Base-by-base conservation (phyloP, 108 stramenopile species). In the Phaeodactylum tricornutum region DNA sequence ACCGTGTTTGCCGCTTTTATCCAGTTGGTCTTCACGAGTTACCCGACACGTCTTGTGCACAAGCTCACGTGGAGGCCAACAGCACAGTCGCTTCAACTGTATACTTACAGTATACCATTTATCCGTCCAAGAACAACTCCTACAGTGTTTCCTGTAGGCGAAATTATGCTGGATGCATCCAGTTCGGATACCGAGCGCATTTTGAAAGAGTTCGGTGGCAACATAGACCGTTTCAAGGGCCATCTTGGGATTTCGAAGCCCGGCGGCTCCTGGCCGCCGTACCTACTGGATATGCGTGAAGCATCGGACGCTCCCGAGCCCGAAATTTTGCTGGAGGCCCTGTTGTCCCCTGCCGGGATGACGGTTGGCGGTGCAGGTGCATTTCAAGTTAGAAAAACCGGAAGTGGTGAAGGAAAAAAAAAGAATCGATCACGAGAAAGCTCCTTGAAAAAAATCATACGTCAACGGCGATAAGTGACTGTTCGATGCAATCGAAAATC, bases 81-180 rank as follows among this genome's bases (percentile, higher is more conserved):
- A 55, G 28, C 20, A 41, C 0, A n/a, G 44, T 2, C 12, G 9
- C 33, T 53, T 4, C 38, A 21, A 5, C 29, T 66, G 20, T 59
- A 57, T 17, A 21, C 19, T 14, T 48, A 66, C 37, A 32, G 22
- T 28, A 51, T 67, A 4, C 59, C 59, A 5, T 48, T 59, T 26
- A 39, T 61, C 21, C n/a, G 27, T 0, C 46, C 42, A 36, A 35
- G 46, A 5, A 12, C 33, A 16, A 7, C 20, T 22, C 33, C 55
- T 17, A 35, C 28, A 3, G 25, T 28, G 1, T 55, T 55, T 20
- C 14, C 36, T 1, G 32, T 67, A 29, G 64, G 64, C 16, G 34
- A 49, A n/a, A 4, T 66, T 14, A 15, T 8, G 11, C 11, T 67
- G 24, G 34, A 61, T 47, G 29, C 53, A 11, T 8, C 26, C 3